A percentile compares a stretch with the other conserved stretches of the same genome.
These are phyloP conservation scores for Citrus glauca DNA, from an alignment of 345 rosid genomes.

Conservation along the genomic window DNA sequence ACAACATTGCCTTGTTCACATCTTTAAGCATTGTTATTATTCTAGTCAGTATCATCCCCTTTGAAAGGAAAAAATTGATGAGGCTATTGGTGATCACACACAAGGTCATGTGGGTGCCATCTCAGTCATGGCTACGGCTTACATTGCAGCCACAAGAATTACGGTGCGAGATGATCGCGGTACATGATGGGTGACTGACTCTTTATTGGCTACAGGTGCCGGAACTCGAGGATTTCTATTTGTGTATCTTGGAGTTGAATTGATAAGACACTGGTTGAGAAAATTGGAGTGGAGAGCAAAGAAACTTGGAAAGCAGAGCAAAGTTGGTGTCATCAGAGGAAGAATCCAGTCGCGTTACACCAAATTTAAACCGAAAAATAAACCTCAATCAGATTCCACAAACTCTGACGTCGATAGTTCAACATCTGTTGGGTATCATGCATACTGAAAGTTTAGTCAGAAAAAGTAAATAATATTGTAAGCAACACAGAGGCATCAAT, in stretches of 20 bases:
- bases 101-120: slow-evolving; percentile 18
- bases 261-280: slow-evolving; percentile 6
- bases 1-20: slow-evolving; percentile 23
- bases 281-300: slow-evolving; percentile 3
- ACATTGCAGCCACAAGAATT: slow-evolving; percentile 11
- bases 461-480: no score
- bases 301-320: not conserved
- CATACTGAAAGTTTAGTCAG: not conserved
- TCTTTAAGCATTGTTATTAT: slow-evolving; percentile 18
- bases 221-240: not conserved
- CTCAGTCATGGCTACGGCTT: slow-evolving; percentile 23
- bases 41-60: slow-evolving; percentile 21
- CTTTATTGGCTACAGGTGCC: not conserved
- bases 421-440: not conserved
- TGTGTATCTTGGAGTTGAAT: not conserved
- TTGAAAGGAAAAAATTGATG: slow-evolving; percentile 7
- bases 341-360: not conserved
- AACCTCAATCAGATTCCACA: not conserved
- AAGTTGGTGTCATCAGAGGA: not conserved
- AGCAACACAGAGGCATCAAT: no score
- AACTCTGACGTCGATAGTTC: not conserved
- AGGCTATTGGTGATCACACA: slow-evolving; percentile 9
- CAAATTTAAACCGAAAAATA: not conserved
- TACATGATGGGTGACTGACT: not conserved
- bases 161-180: not conserved